Base-by-base conservation (phyloP, 2,329 filamentous ascomycete genomes). In the Cladosporium sp. region DNA sequence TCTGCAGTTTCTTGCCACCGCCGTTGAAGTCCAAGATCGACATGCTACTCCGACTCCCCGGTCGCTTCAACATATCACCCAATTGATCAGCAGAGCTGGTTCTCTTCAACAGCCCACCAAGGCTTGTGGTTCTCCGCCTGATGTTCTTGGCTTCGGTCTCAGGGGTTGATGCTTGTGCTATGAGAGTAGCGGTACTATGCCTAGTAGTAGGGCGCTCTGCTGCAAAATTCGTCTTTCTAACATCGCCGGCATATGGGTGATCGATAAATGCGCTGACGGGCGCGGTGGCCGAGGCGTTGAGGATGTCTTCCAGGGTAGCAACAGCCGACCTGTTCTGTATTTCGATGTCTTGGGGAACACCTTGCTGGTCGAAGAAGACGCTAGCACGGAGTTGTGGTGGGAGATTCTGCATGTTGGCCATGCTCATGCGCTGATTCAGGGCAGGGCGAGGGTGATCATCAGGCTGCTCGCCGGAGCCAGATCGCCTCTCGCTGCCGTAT, bases 221-320 rank as follows among this genome's bases (percentile, higher is more conserved):
- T 14, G 90, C 90, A 74, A 95, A 96, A 0, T 93, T 86, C 71
- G 94, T 91, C 5, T 85, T 77, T 28, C 92, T 91, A 12, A 93
- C 82, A 68, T 88, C 87, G 5, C 93, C 93, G 31, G 89, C 91
- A 73, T 91, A 93, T 0, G 89, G 87, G 76, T 97, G 93, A 73
- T 97, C 92, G 0, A 91, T 96, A 72, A 98, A 98, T 29, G 93
- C 94, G 70, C 85, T 92, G 33, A 97, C 93, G 1, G 95, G 95
- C 0, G 95, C 94, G 67, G 85, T 86, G 2, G 92, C 91, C 2
- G 94, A 95, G 8, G 94, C 95, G 74, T 97, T 91, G 8, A 99
- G 84, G 62, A 99, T 96, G 75, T 88, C 93, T 70, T 99, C 93
- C 8, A 99, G 85, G 0, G 94, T 97, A 50, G 87, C 89, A 75